Base-by-base conservation (phyloP, 2,329 filamentous ascomycete genomes). In the Pestalotiopsis sp. region DNA sequence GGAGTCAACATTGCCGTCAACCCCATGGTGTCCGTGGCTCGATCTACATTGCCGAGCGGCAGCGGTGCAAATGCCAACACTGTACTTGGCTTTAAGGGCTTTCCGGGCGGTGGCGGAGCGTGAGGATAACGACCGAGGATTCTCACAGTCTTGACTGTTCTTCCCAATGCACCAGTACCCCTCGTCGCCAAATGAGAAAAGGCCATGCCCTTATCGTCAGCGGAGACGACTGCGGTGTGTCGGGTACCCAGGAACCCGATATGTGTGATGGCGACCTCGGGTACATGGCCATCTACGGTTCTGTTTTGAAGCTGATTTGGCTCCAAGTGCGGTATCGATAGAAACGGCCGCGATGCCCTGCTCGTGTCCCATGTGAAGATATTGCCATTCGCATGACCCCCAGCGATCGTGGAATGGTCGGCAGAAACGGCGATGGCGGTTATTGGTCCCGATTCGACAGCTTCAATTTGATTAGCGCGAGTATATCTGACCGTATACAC, bases 281-380 rank as follows among this genome's bases (percentile, higher is more conserved):
- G 86, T 23, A 96, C 82, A 81, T 99, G 96, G 1, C 96, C 95
- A 82, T 98, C 95, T 1, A 82, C 79, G n/a, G 87, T 90, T 62
- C 90, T 87, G 38, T 90, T 86, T 66, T 92, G 86, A 39, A 91
- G 77, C 68, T 92, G 88, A 2, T 84, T 81, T n/a, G 86, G 81
- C 41, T 94, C 90, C 11, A 97, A 83, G 45, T 94, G 93, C 1
- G 92, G 89, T 58, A 99, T 95, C 64, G 93, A 90, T 39, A 99
- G 86, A 78, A 99, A 99, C 0, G 95, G 96, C 39, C 93, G 88
- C 3, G 94, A 90, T n/a, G 92, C 88, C 68, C 92, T 88, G 56
- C 89, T 88, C 13, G 95, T 92, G 78, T 99, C 97, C 97, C 97
- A 99, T 0, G 95, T 99, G 77, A 98, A 98, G 66, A 99, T 97